These are phyloP conservation scores for Ceratocystis ficicola DNA, from an alignment of 2,329 filamentous ascomycete genomes.

Conservation along the genomic window DNA sequence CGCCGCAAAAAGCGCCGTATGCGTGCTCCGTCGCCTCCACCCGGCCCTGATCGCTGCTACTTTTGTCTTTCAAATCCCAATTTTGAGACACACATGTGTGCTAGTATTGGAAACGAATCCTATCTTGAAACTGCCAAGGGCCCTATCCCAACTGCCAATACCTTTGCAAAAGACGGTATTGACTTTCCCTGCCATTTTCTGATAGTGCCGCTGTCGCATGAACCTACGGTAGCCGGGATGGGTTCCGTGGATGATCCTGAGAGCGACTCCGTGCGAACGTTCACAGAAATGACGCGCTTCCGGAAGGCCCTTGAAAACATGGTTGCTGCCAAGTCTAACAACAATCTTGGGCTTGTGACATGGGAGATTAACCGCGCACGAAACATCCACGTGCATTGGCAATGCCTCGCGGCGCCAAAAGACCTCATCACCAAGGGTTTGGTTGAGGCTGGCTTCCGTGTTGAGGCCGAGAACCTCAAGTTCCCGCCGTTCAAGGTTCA, in stretches of 20 bases:
- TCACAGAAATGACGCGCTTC: constrained; percentile 73
- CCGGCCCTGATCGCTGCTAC: constrained; percentile 71
- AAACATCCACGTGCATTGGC: constrained; percentile 88
- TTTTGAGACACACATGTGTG: constrained; percentile 75
- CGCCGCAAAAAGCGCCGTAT: constrained; percentile 37
- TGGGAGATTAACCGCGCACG: constrained; percentile 79
- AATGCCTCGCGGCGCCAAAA: constrained; percentile 66
- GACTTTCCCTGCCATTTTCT: constrained; percentile 75
- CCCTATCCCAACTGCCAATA: constrained; percentile 59
- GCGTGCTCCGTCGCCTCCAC: constrained; percentile 42
- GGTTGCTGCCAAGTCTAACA: constrained; percentile 45
- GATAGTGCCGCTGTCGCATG: constrained; percentile 77
- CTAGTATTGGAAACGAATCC: constrained; percentile 72
- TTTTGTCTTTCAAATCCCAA: constrained; percentile 88
- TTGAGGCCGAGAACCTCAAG: constrained; percentile 65
- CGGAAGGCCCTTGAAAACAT: constrained; percentile 66
- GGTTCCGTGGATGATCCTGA: constrained; percentile 40
- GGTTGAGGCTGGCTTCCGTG: constrained; percentile 78
- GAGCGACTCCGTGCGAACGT: constrained; percentile 48
- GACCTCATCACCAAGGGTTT: constrained; percentile 58
- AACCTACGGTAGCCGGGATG: constrained; percentile 60
- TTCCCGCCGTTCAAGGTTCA: constrained; percentile 41
- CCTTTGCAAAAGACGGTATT: constrained; percentile 53
- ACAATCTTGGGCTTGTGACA: constrained; percentile 66
- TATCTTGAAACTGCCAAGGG: constrained; percentile 92